These are phyloP conservation scores for Spiraea crenata DNA, from an alignment of 331 rosid genomes.

Conservation along the genomic window DNA sequence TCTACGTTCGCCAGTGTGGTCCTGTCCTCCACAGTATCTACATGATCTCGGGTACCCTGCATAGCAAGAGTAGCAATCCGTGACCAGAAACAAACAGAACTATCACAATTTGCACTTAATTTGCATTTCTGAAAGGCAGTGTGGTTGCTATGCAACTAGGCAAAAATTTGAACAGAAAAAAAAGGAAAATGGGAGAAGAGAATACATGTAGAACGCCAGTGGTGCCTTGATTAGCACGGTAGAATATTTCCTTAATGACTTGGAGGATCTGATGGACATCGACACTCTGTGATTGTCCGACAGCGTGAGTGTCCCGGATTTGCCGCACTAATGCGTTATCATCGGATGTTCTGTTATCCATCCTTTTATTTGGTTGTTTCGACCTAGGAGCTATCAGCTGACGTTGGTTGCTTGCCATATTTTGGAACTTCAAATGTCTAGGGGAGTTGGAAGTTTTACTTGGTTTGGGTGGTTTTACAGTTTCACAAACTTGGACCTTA, in stretches of 20 bases:
- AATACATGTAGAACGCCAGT: slow-evolving; percentile 25
- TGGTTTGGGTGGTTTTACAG: slow-evolving; percentile 5
- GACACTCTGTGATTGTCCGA: slow-evolving; percentile 48
- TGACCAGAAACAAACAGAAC: slow-evolving; percentile 6
- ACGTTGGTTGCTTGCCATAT: slow-evolving; percentile 34
- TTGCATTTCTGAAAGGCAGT: not conserved
- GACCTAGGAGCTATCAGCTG: slow-evolving; percentile 21
- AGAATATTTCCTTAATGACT: slow-evolving; percentile 51
- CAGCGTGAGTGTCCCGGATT: slow-evolving; percentile 65
- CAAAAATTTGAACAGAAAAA: not conserved
- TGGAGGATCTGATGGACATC: slow-evolving; percentile 63
- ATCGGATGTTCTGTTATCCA: slow-evolving; percentile 49
- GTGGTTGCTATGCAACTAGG: not conserved
- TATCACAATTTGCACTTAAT: not conserved
- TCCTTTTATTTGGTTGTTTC: slow-evolving; percentile 22
- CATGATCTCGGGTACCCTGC: slow-evolving; percentile 49
- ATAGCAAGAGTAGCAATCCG: slow-evolving; percentile 3
- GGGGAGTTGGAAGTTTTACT: not conserved
- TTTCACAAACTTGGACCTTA: slow-evolving; percentile 25
- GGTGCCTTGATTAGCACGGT: slow-evolving; percentile 37
- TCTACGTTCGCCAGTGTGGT: slow-evolving; percentile 40
- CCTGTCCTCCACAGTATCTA: slow-evolving; percentile 41
- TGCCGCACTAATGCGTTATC: slow-evolving; percentile 73
- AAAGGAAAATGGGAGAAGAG: not conserved
- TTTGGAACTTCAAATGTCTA: slow-evolving; percentile 6